Evolutionary conservation across 139 green algal genomes (phyloP).

Genomic region (Closterium sp.): DNA sequence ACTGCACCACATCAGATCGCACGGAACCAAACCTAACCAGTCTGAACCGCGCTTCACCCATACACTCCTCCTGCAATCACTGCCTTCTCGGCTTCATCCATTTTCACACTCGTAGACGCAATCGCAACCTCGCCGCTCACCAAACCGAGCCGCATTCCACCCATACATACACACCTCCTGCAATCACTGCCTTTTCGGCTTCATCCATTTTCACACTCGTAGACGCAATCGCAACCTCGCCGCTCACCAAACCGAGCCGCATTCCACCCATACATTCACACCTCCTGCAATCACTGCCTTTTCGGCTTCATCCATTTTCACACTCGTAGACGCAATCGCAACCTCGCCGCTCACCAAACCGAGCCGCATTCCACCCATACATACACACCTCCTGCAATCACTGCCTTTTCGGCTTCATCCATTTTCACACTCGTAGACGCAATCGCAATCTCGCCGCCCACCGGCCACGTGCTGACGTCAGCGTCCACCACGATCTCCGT

Average conservation of each 20-base stretch:
- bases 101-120: constrained; percentile 26
- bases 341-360: no score
- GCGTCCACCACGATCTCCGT: constrained; percentile 1
- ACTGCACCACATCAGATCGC: no score
- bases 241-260: no score
- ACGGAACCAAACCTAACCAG: no score
- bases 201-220: no score
- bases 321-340: no score
- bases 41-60: not conserved
- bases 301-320: no score
- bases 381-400: constrained; percentile 20
- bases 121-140: constrained; percentile 26
- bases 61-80: not conserved
- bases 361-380: no score
- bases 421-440: constrained; percentile 31
- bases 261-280: no score
- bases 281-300: not conserved
- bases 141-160: not conserved
- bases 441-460: constrained; percentile 38
- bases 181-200: no score
- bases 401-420: constrained; percentile 11
- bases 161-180: not conserved
- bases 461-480: constrained; percentile 26
- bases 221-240: no score
- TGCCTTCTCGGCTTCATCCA: constrained; percentile 15